phyloP scores from a whole-genome alignment of 257 asterid species.

The Fraxinus excelsior region DNA sequence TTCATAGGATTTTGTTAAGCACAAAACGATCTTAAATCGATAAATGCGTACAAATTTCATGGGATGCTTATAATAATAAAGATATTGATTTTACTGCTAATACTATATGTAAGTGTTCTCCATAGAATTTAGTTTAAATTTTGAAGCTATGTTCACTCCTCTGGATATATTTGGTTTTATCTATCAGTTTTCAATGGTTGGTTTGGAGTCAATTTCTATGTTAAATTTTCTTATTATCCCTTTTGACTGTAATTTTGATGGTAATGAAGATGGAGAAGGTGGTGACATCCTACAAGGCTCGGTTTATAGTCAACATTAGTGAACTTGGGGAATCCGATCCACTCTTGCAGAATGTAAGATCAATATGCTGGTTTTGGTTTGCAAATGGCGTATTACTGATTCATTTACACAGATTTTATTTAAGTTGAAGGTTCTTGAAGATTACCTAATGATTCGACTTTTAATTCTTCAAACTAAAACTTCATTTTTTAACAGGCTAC shows the following conservation, averaged over 20 bases:
- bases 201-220: background rate
- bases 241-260: slow-evolving; percentile 31
- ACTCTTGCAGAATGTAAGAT: slow-evolving; percentile 57
- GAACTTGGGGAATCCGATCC: slow-evolving; percentile 63
- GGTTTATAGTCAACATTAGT: slow-evolving; percentile 47
- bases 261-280: slow-evolving; percentile 57
- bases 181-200: background rate
- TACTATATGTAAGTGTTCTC: background rate
- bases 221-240: background rate
- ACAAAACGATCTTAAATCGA: background rate
- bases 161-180: background rate
- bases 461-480: background rate
- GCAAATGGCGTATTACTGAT: background rate
- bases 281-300: slow-evolving; percentile 43
- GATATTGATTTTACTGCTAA: slow-evolving; percentile 5
- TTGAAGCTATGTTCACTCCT: background rate
- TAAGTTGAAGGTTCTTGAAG: background rate
- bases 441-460: background rate
- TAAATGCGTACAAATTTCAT: background rate
- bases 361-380: background rate
- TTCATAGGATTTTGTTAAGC: background rate
- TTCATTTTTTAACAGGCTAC: slow-evolving; percentile 52
- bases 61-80: background rate
- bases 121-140: background rate
- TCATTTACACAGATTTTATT: background rate